Conservation (phyloP, 2,329 filamentous ascomycete genomes). For the Blastomyces silverae region DNA sequence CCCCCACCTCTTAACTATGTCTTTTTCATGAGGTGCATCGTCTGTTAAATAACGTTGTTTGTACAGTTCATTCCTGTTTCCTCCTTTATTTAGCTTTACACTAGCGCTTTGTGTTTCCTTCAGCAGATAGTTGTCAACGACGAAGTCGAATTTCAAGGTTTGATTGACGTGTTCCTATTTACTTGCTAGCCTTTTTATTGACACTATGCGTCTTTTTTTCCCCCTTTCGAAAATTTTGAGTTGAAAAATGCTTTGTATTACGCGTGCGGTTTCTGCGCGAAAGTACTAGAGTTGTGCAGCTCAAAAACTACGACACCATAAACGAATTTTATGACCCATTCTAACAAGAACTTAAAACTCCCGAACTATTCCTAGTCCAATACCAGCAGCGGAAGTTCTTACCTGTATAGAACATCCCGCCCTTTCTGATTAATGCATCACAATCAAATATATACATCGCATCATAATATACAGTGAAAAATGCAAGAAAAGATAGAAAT, state of each 20-base stretch:
- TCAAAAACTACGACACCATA: neutral
- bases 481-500: neutral
- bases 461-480: neutral
- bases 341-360: neutral
- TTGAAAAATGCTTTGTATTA: neutral
- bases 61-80: neutral
- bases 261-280: neutral
- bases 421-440: neutral
- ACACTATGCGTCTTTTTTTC: neutral
- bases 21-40: neutral
- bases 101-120: neutral
- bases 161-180: too few species aligned
- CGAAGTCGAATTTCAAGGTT: neutral
- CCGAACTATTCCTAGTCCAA: neutral
- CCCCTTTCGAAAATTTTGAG: neutral
- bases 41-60: neutral
- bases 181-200: neutral
- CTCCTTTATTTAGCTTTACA: neutral
- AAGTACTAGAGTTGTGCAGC: neutral
- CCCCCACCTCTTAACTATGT: neutral
- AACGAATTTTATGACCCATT: neutral
- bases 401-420: neutral
- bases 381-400: neutral
- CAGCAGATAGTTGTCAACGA: neutral
- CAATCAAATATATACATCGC: neutral